Percentiles rank a stretch among this genome's conserved stretches.
These are phyloP conservation scores for Emydomyces testavorans DNA, from an alignment of 2,329 filamentous ascomycete genomes.

Conservation along the genomic window DNA sequence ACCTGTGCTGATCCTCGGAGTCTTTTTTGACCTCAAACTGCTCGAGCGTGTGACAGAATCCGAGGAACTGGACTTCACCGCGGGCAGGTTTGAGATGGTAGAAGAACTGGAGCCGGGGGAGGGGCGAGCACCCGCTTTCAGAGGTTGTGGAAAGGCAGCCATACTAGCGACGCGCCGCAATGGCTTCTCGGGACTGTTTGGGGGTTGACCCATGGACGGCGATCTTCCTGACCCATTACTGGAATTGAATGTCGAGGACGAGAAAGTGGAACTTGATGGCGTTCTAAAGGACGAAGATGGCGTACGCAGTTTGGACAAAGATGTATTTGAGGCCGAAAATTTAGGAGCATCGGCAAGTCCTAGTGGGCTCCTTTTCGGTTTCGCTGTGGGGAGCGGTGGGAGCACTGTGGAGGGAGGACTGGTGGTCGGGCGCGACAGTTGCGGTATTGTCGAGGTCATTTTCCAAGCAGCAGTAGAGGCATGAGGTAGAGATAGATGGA, in stretches of 20 bases:
- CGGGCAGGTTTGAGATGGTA: constrained; percentile 16
- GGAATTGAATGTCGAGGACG: constrained; percentile 39
- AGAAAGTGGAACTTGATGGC: constrained; percentile 36
- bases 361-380: constrained; percentile 57
- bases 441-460: constrained; percentile 54
- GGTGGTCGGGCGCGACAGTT: constrained; percentile 48
- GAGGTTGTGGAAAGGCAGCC: constrained; percentile 84
- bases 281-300: constrained; percentile 48
- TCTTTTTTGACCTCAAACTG: constrained; percentile 42
- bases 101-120: constrained; percentile 31
- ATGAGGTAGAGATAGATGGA: background rate
- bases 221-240: constrained; percentile 45
- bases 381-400: constrained; percentile 61
- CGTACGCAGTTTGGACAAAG: constrained; percentile 46
- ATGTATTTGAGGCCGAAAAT: constrained; percentile 23
- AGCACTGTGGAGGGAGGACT: constrained; percentile 61
- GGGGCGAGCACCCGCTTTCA: constrained; percentile 53
- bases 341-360: constrained; percentile 37
- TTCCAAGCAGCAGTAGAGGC: background rate
- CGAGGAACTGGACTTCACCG: constrained; percentile 24
- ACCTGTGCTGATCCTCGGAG: constrained; percentile 45
- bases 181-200: constrained; percentile 49
- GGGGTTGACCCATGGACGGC: constrained; percentile 44
- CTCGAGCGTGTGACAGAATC: constrained; percentile 36
- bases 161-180: constrained; percentile 85